These are phyloP conservation scores for Nothomitra cinnamomea DNA, from an alignment of 2,329 filamentous ascomycete species.

Conservation along the genomic window DNA sequence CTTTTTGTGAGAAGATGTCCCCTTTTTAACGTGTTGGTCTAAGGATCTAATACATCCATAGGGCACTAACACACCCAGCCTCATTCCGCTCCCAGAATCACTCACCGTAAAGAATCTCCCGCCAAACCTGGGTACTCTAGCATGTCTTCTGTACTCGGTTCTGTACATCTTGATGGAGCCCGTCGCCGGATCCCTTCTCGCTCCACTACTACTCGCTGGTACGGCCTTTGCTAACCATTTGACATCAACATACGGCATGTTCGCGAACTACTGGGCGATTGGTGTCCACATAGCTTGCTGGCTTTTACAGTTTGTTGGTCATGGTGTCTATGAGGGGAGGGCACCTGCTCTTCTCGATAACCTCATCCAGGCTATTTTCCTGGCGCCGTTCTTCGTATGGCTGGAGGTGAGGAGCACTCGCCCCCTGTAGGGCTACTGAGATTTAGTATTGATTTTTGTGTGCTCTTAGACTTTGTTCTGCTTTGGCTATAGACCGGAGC, in stretches of 20 bases:
- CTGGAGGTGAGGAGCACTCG: constrained; percentile 42
- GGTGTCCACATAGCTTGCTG: constrained; percentile 58
- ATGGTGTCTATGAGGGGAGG: constrained; percentile 74
- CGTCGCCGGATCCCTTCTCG: constrained; percentile 65
- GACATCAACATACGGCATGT: constrained; percentile 42
- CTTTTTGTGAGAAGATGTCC: constrained; percentile 40
- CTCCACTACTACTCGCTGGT: constrained; percentile 56
- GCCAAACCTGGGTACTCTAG: constrained; percentile 40
- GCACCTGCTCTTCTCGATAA: constrained; percentile 86
- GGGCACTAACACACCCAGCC: constrained; percentile 37
- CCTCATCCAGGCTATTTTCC: constrained; percentile 73
- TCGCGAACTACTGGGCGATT: constrained; percentile 47
- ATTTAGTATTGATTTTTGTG: neutral
- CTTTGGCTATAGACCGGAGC: constrained; percentile 75
- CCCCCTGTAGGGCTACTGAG: neutral
- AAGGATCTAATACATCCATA: constrained; percentile 14
- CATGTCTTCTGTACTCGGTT: constrained; percentile 46
- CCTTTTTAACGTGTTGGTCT: neutral
- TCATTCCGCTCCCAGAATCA: constrained; percentile 35
- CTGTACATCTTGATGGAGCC: constrained; percentile 89
- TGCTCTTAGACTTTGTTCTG: constrained; percentile 58
- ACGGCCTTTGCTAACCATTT: constrained; percentile 64
- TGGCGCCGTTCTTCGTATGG: constrained; percentile 95
- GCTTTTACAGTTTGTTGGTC: constrained; percentile 82
- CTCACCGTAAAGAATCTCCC: constrained; percentile 39